Evolutionary conservation across 176 grass and related monocot genomes (phyloP).

Genomic region (Stipa capillata): DNA sequence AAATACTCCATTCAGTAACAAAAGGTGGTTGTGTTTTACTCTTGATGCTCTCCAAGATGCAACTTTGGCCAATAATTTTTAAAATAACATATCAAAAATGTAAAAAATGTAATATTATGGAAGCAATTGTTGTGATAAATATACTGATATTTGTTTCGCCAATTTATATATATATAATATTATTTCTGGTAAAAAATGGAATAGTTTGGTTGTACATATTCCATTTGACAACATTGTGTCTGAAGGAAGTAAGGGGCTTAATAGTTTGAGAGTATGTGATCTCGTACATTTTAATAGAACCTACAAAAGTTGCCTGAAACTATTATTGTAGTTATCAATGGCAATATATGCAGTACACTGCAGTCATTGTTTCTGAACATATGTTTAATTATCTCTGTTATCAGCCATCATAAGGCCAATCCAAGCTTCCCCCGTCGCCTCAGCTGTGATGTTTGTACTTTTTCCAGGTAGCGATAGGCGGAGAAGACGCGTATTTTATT

Average conservation of each 20-base stretch:
- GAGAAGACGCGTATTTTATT: conserved; percentile 94
- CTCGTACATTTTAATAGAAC: conserved; percentile 26
- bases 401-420: neutral
- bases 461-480: conserved; percentile 59
- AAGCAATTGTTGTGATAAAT: neutral
- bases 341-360: neutral
- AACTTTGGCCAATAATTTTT: neutral
- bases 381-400: neutral
- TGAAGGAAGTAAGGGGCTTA: neutral
- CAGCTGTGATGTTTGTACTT: neutral
- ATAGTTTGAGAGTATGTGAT: conserved; percentile 33
- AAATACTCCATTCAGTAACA: neutral
- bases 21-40: neutral
- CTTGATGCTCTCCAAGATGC: neutral
- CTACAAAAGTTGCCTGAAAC: neutral
- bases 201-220: neutral
- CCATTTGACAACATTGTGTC: neutral
- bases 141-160: conserved; percentile 27
- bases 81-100: neutral
- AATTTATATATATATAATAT: neutral
- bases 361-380: neutral
- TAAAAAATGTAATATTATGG: neutral
- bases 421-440: neutral
- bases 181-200: neutral
- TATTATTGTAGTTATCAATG: neutral